Conservation (phyloP, 345 rosid genomes). For the Conringia planisiliqua region DNA sequence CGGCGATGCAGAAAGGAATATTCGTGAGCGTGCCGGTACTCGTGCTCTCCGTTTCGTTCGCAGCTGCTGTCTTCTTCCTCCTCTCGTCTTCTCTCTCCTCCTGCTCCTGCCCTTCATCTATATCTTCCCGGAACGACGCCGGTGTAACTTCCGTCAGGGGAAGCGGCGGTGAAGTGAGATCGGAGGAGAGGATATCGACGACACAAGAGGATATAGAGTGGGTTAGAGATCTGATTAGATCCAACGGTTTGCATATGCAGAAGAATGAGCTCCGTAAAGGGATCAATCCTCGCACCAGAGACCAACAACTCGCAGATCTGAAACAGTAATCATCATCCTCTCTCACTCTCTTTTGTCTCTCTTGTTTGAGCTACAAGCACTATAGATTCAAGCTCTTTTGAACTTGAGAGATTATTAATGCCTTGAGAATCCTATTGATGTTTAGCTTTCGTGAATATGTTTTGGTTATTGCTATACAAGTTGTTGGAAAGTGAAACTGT, state of each 20-base stretch:
- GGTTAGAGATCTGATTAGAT: slow-evolving; percentile 80
- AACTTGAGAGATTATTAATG: not conserved
- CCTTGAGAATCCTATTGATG: not conserved
- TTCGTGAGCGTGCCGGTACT: slow-evolving; percentile 63
- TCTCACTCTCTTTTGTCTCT: not conserved
- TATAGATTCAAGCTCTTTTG: not conserved
- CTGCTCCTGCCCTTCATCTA: slow-evolving; percentile 51
- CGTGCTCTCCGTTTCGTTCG: slow-evolving; percentile 57
- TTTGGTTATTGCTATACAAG: not conserved
- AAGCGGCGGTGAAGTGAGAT: slow-evolving; percentile 4
- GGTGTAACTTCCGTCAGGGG: not conserved
- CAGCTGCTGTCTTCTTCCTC: slow-evolving; percentile 63
- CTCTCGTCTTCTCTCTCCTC: slow-evolving; percentile 72
- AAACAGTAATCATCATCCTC: slow-evolving; percentile 45
- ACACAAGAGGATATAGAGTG: slow-evolving; percentile 68
- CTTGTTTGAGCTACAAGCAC: not conserved
- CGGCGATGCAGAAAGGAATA: slow-evolving; percentile 57
- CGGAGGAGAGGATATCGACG: slow-evolving; percentile 41
- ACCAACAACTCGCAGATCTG: slow-evolving; percentile 87
- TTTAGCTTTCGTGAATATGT: not conserved
- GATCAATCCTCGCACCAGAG: slow-evolving; percentile 92
- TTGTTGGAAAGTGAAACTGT: not conserved
- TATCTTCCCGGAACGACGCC: slow-evolving; percentile 14
- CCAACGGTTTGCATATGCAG: slow-evolving; percentile 88
- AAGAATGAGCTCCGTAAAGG: slow-evolving; percentile 90